Percentiles rank a stretch among this genome's conserved stretches.
Evolutionary conservation across 768 basidiomycete species (phyloP).

Genomic region (Lactifluus volemus): DNA sequence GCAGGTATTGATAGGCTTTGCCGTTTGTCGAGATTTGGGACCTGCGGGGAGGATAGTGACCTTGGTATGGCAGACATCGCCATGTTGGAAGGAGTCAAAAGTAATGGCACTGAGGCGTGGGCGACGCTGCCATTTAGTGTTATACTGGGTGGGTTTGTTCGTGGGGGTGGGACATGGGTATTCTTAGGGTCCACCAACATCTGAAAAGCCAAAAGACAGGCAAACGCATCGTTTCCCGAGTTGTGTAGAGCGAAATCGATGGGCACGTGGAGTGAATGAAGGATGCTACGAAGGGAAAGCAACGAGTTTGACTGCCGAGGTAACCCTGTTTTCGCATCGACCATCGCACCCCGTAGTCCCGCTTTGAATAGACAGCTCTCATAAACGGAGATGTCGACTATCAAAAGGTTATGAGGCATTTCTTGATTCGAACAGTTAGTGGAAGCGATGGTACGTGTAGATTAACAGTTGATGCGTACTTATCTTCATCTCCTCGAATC

Average conservation of each 20-base stretch:
- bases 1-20: not conserved
- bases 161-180: conserved; percentile 26
- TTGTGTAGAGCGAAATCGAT: conserved; percentile 47
- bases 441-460: not conserved
- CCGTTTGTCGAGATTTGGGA: not conserved
- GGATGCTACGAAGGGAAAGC: conserved; percentile 53
- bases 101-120: conserved; percentile 7
- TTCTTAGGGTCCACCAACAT: conserved; percentile 51
- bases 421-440: conserved; percentile 32
- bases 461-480: conserved; percentile 38
- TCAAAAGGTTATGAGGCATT: conserved; percentile 63
- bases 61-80: conserved; percentile 6
- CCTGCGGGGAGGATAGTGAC: conserved; percentile 6
- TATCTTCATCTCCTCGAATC: conserved; percentile 72
- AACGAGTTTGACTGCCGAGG: conserved; percentile 42
- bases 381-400: conserved; percentile 54
- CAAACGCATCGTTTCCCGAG: conserved; percentile 74
- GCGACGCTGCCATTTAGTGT: not conserved
- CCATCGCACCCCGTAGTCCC: conserved; percentile 53
- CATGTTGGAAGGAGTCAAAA: conserved; percentile 11
- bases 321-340: conserved; percentile 47
- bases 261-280: conserved; percentile 48
- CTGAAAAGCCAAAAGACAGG: conserved; percentile 61
- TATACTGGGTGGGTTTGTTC: not conserved
- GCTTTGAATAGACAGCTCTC: conserved; percentile 54